Evolutionary conservation across 495 filamentous ascomycete species (phyloP).

Genomic region (Cairneyella variabilis): DNA sequence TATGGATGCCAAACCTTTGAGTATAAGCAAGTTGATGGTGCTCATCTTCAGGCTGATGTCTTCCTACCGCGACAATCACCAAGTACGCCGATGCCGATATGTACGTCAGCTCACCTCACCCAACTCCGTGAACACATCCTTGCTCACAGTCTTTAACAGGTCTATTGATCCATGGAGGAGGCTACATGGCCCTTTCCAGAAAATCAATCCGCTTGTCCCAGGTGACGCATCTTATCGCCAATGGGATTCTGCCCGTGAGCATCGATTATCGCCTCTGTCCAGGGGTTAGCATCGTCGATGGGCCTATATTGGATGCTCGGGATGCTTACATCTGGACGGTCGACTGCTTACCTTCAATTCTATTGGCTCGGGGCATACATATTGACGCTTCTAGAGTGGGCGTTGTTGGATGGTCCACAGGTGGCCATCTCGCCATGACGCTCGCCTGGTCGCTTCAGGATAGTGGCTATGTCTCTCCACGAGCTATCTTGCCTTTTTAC

Average conservation of each 20-base stretch:
- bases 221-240: neutral
- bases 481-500: conserved; percentile 6
- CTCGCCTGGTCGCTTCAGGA: neutral
- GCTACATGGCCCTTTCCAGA: neutral
- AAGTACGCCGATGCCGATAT: neutral
- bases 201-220: neutral
- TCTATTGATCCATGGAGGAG: conserved; percentile 10
- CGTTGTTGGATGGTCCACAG: conserved; percentile 8
- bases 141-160: neutral
- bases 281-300: neutral
- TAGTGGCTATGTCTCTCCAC: neutral
- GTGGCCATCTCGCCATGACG: conserved; percentile 5
- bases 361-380: neutral
- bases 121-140: neutral
- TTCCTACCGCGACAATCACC: neutral
- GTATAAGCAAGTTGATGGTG: neutral
- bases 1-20: neutral
- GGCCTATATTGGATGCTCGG: neutral
- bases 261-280: conserved; percentile 12
- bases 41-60: neutral
- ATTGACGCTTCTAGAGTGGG: neutral
- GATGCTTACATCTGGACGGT: conserved; percentile 2
- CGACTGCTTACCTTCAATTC: neutral
- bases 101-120: neutral
- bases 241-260: conserved; percentile 9